Base-by-base conservation (phyloP, 2,329 filamentous ascomycete genomes). In the Xylariomycetidae sp. region DNA sequence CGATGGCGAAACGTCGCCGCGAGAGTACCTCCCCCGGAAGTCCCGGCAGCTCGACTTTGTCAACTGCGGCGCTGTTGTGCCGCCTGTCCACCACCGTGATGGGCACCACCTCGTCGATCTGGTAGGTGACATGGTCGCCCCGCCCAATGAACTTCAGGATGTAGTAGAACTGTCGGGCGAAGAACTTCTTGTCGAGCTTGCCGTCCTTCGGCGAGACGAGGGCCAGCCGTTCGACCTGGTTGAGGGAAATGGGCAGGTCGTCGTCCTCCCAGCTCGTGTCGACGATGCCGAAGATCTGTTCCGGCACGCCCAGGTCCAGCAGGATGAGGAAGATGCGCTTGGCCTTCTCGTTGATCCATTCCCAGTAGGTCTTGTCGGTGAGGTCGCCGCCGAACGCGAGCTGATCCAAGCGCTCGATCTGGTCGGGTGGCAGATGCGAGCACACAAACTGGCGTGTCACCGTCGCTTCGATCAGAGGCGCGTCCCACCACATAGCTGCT, bases 261-360 rank as follows among this genome's bases (percentile, higher is more conserved):
- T 76, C 71, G 49, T 89, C 84, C 46, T 84, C 80, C 82, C 82
- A 86, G 15, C 79, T 82, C 50, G 82, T 77, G 57, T 88, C 82
- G 37, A 87, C 76, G 32, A 85, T 67, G 25, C 74, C 74, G 49
- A 88, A 88, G 39, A 88, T 86, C 53, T 82, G 79, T 46, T 84
- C 79, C 1, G 82, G 74, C 9, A 82, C 68, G 19, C 77, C 79
- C 16, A 86, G 63, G 48, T 87, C 82, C 34, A 77, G 67, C 17
- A 88, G 64, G 24, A 85, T 78, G 29, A 89, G 64, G 49, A 87
- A 88, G 24, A 87, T 65, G 29, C 78, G 70, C 49, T 77, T 79
- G 6, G 80, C 79, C 47, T 79, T 80, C 35, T 74, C 64, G 29
- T 82, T 62, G 37, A 88, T 85, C 79, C 82, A 86, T 52, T 87